Evolutionary conservation across 1,139 yeast genomes (phyloP).

Genomic region (Scheffersomyces cryptocercus): DNA sequence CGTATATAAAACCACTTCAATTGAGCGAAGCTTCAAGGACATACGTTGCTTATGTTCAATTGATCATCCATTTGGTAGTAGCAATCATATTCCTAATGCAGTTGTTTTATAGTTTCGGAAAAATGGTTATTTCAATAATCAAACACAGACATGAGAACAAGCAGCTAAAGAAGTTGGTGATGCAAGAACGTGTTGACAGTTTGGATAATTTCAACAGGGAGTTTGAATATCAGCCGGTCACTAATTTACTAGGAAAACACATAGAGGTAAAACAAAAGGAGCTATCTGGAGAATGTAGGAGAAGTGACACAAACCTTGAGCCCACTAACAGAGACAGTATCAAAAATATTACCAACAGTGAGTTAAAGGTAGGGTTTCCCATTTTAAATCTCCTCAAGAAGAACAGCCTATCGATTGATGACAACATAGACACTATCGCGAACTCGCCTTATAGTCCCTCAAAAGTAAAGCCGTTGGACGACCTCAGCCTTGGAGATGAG

Average conservation of each 20-base stretch:
- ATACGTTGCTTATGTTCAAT: slow-evolving; percentile 42
- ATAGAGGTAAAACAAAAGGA: not conserved
- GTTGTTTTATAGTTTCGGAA: slow-evolving; percentile 30
- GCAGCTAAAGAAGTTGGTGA: slow-evolving; percentile 4
- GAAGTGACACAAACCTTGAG: not conserved
- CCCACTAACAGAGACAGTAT: not conserved
- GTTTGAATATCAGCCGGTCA: slow-evolving; percentile 37
- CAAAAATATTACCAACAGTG: not conserved
- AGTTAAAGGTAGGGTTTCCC: not conserved
- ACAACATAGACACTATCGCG: not conserved
- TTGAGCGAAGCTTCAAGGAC: slow-evolving; percentile 37
- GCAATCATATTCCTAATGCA: slow-evolving; percentile 37
- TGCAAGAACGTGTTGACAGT: slow-evolving; percentile 10
- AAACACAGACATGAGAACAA: slow-evolving; percentile 9
- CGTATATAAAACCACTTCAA: slow-evolving; percentile 34
- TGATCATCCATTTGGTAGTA: slow-evolving; percentile 39
- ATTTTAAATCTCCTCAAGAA: not conserved
- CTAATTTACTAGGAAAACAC: not conserved
- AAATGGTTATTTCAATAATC: slow-evolving; percentile 27
- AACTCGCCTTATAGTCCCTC: no score
- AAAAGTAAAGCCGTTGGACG: not conserved
- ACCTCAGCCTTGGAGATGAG: slow-evolving; percentile 4
- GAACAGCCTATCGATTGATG: not conserved
- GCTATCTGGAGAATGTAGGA: not conserved
- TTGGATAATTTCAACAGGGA: slow-evolving; percentile 27